Evolutionary conservation across 345 rosid genomes (phyloP).

Genomic region (Salix dunnii): DNA sequence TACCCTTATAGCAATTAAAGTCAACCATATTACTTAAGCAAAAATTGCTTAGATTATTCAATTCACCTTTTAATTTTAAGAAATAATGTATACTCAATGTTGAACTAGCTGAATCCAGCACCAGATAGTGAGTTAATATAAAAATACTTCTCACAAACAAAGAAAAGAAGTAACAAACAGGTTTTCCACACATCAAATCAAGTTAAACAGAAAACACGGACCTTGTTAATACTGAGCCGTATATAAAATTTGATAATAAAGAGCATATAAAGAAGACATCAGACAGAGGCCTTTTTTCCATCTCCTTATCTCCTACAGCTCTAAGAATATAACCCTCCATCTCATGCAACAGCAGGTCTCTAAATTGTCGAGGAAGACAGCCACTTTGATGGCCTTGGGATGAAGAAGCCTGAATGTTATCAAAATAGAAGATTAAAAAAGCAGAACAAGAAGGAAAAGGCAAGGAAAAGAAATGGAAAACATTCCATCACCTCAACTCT

Average conservation of each 20-base stretch:
- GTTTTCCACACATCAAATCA: not conserved
- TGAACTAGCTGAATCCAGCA: not conserved
- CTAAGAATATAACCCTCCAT: conserved; percentile 58
- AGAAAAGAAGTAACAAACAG: not conserved
- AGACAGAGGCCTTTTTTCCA: conserved; percentile 49
- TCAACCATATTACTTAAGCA: not conserved
- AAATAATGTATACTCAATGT: not conserved
- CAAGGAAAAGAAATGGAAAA: conserved; percentile 6
- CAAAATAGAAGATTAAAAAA: conserved; percentile 13
- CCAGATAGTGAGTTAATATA: not conserved
- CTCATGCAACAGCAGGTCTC: conserved; percentile 70
- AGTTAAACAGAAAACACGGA: conserved; percentile 28
- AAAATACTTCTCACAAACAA: not conserved
- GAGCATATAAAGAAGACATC: conserved; percentile 64
- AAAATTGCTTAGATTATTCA: not conserved
- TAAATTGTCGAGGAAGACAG: conserved; percentile 62
- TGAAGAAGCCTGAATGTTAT: conserved; percentile 41
- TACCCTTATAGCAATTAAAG: not conserved
- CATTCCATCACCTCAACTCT: conserved; percentile 36
- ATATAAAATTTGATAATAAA: conserved; percentile 60
- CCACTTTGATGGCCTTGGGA: conserved; percentile 41
- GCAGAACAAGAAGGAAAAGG: not conserved
- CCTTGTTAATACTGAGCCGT: conserved; percentile 61
- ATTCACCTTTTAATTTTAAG: not conserved
- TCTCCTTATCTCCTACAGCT: conserved; percentile 38